Evolutionary conservation across 1,139 yeast species (phyloP), one percentile per base, ranked within the genome.

Genomic region (Kodamaea anthophila): DNA sequence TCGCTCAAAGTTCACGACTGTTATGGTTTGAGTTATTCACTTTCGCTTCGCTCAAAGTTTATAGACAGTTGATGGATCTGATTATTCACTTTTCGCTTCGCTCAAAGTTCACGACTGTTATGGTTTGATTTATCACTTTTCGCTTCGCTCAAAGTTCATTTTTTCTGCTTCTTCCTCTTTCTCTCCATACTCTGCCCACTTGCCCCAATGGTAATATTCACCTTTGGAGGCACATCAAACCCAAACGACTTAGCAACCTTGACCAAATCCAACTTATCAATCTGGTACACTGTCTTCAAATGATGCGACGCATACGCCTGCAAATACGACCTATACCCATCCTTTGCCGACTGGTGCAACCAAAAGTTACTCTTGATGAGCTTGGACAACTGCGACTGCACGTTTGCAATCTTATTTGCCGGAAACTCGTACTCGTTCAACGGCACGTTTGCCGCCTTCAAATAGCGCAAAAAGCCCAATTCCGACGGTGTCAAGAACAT

Each of bases 241-340:
- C 99, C 99, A 57, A 84, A 91, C 9, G 94, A 81, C 57, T 82
- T 84, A 37, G 96, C 98, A 20, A 91, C 97, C 65, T 88, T 91
- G 23, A 81, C 91, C 44, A 91, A 68, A 56, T 91, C 98, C 38
- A 91, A 70, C 60, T 88, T 86, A 59, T 91, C 97, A 44, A 91
- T 86, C 60, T 88, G 95, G 54, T 91, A 91, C 12, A 91, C 97
- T 1, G 96, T 83, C 59, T 91, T 91, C 55, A 91, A 70, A 50
- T 88, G 94, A 60, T 91, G 98, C 18, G 96, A 83, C 9, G 98
- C 88, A 53, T 91, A 93, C 5, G 98, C 97, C 60, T 93, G 98
- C 48, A 91, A 70, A 58, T 91, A 91, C 5, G 97, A 77, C 55
- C 96, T 75, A 65, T 91, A 91, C 35, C 98, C 99, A 53, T 91